Evolutionary conservation across 768 basidiomycete genomes (phyloP).

Genomic region (Boletus vinaceobasis): DNA sequence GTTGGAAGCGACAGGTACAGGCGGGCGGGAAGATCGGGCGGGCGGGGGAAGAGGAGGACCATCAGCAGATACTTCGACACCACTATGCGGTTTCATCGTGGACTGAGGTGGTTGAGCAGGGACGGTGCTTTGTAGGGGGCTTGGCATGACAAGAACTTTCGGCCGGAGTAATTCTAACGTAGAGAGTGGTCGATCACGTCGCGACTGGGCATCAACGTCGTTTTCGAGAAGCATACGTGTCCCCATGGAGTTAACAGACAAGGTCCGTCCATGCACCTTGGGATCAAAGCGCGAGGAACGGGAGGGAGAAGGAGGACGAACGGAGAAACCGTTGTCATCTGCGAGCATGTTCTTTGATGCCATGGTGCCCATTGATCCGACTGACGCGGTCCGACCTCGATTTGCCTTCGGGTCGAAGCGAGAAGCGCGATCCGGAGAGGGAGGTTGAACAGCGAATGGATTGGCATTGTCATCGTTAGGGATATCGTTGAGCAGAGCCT

Average conservation of each 20-base stretch:
- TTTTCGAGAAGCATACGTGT: slow-evolving; percentile 61
- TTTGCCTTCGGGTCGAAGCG: slow-evolving; percentile 43
- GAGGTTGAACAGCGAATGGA: slow-evolving; percentile 34
- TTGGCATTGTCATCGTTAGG: slow-evolving; percentile 34
- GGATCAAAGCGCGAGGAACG: slow-evolving; percentile 77
- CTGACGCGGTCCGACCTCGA: slow-evolving; percentile 40
- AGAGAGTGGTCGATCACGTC: slow-evolving; percentile 60
- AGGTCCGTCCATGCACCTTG: slow-evolving; percentile 62
- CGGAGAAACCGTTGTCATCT: slow-evolving; percentile 62
- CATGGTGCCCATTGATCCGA: slow-evolving; percentile 44
- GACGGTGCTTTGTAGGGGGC: slow-evolving; percentile 62
- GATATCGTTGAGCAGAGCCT: slow-evolving; percentile 38
- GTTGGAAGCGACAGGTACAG: slow-evolving; percentile 49
- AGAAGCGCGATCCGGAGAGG: slow-evolving; percentile 39
- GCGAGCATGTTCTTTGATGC: slow-evolving; percentile 33
- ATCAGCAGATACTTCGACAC: slow-evolving; percentile 63
- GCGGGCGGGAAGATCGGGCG: slow-evolving; percentile 54
- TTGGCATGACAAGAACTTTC: slow-evolving; percentile 93
- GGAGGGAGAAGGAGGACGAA: slow-evolving; percentile 59
- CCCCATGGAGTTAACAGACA: slow-evolving; percentile 64
- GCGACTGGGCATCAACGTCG: slow-evolving; percentile 36
- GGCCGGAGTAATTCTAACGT: slow-evolving; percentile 80
- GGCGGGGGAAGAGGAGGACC: slow-evolving; percentile 69
- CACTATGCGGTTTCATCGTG: slow-evolving; percentile 41
- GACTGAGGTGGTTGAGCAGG: slow-evolving; percentile 34